Evolutionary conservation across 768 basidiomycete genomes (phyloP).

Genomic region (Russula brevipes): DNA sequence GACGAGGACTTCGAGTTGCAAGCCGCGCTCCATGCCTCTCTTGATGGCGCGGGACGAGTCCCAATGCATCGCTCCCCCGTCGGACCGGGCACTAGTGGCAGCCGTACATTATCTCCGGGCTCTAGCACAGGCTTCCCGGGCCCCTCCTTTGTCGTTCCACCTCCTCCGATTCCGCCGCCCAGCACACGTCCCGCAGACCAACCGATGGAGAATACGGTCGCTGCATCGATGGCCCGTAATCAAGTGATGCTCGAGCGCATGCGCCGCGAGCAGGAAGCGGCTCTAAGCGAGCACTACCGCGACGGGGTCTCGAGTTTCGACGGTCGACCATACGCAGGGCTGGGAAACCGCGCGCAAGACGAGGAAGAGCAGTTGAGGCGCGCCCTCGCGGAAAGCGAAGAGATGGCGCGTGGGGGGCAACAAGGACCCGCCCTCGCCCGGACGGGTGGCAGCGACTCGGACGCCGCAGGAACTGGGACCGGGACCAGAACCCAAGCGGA

Average conservation of each 20-base stretch:
- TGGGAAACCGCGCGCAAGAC: slow-evolving; percentile 37
- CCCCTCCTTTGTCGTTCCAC: slow-evolving; percentile 29
- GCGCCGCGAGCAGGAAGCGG: slow-evolving; percentile 58
- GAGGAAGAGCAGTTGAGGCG: slow-evolving; percentile 52
- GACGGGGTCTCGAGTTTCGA: slow-evolving; percentile 34
- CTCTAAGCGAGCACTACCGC: slow-evolving; percentile 42
- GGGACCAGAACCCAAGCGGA: neutral
- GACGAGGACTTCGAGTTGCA: slow-evolving; percentile 88
- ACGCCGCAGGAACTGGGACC: slow-evolving; percentile 23
- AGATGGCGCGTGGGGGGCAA: slow-evolving; percentile 37
- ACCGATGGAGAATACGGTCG: slow-evolving; percentile 26
- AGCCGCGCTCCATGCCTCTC: slow-evolving; percentile 78
- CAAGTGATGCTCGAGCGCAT: slow-evolving; percentile 25
- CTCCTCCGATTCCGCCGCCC: slow-evolving; percentile 31
- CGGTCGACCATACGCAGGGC: neutral
- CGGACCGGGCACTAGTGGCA: neutral
- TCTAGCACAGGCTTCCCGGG: slow-evolving; percentile 2
- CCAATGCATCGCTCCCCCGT: neutral
- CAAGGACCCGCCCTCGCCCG: slow-evolving; percentile 19
- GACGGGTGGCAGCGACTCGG: slow-evolving; percentile 11
- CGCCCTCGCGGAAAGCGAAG: slow-evolving; percentile 59
- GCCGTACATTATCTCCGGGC: neutral
- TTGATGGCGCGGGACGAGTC: slow-evolving; percentile 35
- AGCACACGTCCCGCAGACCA: slow-evolving; percentile 22
- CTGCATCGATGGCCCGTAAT: slow-evolving; percentile 26